Conservation (phyloP, 176 grass and related monocot genomes). For the Musa schizocarpa region DNA sequence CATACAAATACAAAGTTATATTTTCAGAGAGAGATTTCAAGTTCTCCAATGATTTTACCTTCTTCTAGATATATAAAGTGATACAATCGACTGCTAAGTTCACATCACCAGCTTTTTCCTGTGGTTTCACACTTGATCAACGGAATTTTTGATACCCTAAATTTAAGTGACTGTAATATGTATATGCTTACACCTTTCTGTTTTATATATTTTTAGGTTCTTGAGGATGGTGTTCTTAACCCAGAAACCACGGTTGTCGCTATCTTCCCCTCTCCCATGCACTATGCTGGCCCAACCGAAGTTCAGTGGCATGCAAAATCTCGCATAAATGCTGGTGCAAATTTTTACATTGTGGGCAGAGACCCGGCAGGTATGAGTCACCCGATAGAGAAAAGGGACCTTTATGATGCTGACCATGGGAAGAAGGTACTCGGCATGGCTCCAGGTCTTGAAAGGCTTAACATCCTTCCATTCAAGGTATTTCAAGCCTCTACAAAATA, state of each 20-base stretch:
- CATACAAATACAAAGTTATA: too few species aligned
- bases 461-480: neutral
- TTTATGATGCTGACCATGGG: slow-evolving; percentile 3
- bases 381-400: neutral
- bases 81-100: too few species aligned
- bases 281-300: neutral
- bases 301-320: neutral
- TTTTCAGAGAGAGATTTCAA: too few species aligned
- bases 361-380: neutral
- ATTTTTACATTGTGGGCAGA: neutral
- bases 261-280: neutral
- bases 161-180: too few species aligned
- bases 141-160: too few species aligned
- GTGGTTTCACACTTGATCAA: too few species aligned
- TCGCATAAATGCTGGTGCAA: neutral
- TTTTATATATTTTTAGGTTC: neutral
- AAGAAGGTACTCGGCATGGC: neutral
- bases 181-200: too few species aligned
- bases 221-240: neutral
- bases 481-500: neutral
- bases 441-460: neutral
- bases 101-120: too few species aligned
- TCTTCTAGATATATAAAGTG: too few species aligned
- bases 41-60: too few species aligned
- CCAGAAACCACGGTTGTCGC: neutral